Base-by-base conservation (phyloP, 305 asterid species). In the Fraxinus velutina region DNA sequence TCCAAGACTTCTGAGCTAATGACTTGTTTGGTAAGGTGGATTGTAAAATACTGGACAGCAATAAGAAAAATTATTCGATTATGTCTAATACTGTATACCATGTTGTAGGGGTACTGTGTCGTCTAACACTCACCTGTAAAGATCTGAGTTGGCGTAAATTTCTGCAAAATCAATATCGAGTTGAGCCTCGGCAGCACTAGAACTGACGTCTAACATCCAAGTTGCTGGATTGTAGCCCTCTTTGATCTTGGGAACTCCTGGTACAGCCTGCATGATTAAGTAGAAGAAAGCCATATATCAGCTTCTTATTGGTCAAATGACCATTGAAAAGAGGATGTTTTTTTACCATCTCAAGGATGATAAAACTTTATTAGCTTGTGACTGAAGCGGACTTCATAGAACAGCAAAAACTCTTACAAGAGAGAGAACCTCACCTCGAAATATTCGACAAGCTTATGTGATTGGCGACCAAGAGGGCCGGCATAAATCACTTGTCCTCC, bases 211-310 rank as follows among this genome's bases (percentile, higher is more conserved):
- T 72, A 88, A 75, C 91, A 88, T 86, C 91, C 91, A 88, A 0
- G 91, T 88, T 30, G 91, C 91, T 17, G 91, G 91, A 84, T 88
- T 88, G 50, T 78, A 81, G 13, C 91, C 84, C 66, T 83, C 88
- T 36, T 71, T 83, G 47, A 86, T 88, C 81, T 83, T 86, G 36
- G 91, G 75, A 81, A 88, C 91, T 17, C 89, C 88, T 21, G 82
- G 85, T 73, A 88, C 75, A 42, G 85, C 79, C 91, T 88, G 85
- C 60, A 85, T 75, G 70, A 21, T 57, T 57, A 57, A 57, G 12
- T 44, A 57, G 50, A 76, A 30, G 24, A 36, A 32, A 71, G 15
- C 34, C 34, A 24, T 27, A 30, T 72, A 72, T 32, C 76, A 32
- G 27, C 32, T 29, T 29, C 76, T 33, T 64, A 24, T 27, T 64